These are phyloP conservation scores for Claviceps arundinis DNA, from an alignment of 2,329 filamentous ascomycete species.

Conservation along the genomic window DNA sequence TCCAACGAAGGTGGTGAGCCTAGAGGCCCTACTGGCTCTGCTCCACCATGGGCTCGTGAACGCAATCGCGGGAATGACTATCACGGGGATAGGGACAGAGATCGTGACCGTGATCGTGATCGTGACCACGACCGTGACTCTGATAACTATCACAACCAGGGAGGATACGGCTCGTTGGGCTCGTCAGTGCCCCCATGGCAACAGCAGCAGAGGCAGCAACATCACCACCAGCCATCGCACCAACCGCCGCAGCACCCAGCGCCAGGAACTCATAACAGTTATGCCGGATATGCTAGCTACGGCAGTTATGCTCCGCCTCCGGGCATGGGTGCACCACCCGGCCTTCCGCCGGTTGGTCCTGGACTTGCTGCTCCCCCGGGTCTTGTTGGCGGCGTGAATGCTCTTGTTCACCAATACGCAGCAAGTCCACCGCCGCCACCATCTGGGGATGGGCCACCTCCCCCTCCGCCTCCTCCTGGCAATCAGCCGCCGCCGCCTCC, in stretches of 20 bases:
- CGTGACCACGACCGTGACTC: constrained; percentile 9
- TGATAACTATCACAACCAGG: constrained; percentile 16
- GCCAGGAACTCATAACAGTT: constrained; percentile 40
- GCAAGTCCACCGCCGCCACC: constrained; percentile 49
- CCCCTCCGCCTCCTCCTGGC: constrained; percentile 51
- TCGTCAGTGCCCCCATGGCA: constrained; percentile 27
- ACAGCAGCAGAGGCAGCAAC: constrained; percentile 19
- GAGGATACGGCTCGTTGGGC: constrained; percentile 12
- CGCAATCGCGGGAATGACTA: constrained; percentile 35
- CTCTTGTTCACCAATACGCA: constrained; percentile 54
- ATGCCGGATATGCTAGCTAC: constrained; percentile 37
- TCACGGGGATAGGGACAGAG: constrained; percentile 16
- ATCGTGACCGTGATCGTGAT: constrained; percentile 3
- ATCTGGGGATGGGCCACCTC: constrained; percentile 31
- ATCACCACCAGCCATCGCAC: background rate
- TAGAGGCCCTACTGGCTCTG: constrained; percentile 31
- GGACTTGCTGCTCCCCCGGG: constrained; percentile 41
- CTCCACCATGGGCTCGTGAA: constrained; percentile 51
- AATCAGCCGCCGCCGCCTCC: constrained; percentile 49
- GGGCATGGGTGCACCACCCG: constrained; percentile 27
- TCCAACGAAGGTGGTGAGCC: constrained; percentile 32
- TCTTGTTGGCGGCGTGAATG: constrained; percentile 46
- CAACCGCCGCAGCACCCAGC: constrained; percentile 32
- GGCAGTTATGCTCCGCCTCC: constrained; percentile 31
- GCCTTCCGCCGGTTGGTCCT: constrained; percentile 28